A percentile compares a stretch with the other conserved stretches of the same genome.
Conservation (phyloP, 768 basidiomycete genomes). For the Collybiopsis luxurians region DNA sequence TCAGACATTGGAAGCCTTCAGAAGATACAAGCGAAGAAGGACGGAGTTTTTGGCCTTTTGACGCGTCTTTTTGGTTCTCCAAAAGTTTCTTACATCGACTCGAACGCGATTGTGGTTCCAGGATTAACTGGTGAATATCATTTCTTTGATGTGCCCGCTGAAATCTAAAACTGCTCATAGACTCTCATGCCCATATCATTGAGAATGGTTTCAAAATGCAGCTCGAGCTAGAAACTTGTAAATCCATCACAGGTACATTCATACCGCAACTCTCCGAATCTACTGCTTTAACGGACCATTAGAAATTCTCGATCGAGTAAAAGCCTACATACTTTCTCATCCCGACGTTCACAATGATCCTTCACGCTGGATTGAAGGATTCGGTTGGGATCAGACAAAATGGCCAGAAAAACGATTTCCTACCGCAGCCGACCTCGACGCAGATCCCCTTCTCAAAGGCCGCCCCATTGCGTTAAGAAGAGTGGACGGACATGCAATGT, state of each 20-base stretch:
- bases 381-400: constrained; percentile 93
- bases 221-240: constrained; percentile 57
- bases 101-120: constrained; percentile 57
- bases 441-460: constrained; percentile 62
- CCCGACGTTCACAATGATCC: constrained; percentile 54
- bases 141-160: neutral
- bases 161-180: constrained; percentile 29
- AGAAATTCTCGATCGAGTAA: constrained; percentile 67
- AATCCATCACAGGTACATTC: constrained; percentile 54
- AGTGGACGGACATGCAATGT: constrained; percentile 82
- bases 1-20: constrained; percentile 40
- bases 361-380: constrained; percentile 73
- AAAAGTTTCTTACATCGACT: constrained; percentile 13
- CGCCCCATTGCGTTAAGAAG: constrained; percentile 73
- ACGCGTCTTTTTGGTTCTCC: constrained; percentile 9
- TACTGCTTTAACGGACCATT: neutral
- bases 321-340: constrained; percentile 52
- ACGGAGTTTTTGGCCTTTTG: neutral
- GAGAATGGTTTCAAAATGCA: constrained; percentile 70
- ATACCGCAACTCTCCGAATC: neutral
- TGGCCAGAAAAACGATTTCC: constrained; percentile 69
- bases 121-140: constrained; percentile 60
- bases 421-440: constrained; percentile 71
- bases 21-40: neutral
- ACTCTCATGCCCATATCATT: constrained; percentile 79